Conservation (phyloP, 2,329 filamentous ascomycete species). For the Nothomitra cinnamomea region DNA sequence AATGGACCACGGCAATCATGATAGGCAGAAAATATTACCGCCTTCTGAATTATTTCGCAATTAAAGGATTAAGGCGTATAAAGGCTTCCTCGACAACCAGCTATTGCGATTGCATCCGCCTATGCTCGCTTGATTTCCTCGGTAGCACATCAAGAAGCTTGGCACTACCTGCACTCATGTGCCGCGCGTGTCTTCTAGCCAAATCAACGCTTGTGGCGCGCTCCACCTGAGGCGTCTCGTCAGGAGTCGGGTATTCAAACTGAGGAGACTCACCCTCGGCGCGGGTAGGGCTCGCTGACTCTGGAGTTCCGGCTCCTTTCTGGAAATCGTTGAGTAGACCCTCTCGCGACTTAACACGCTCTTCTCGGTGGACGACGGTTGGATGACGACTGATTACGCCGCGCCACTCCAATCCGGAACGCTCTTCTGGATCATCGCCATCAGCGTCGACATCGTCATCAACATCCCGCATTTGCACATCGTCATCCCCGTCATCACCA, state of each 20-base stretch:
- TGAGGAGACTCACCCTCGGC: conserved; percentile 5
- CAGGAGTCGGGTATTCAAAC: conserved; percentile 1
- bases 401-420: conserved; percentile 25
- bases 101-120: neutral
- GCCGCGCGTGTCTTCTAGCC: conserved; percentile 46
- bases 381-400: conserved; percentile 37
- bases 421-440: conserved; percentile 12
- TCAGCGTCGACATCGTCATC: conserved; percentile 27
- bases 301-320: conserved; percentile 1
- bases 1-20: neutral
- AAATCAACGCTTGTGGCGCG: conserved; percentile 57
- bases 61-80: too few relatives aligned
- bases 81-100: neutral
- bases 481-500: conserved; percentile 27
- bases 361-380: conserved; percentile 44
- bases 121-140: neutral
- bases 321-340: conserved; percentile 38
- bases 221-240: conserved; percentile 26
- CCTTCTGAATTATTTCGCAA: neutral
- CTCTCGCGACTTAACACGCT: conserved; percentile 42
- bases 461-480: conserved; percentile 36
- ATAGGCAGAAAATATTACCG: neutral
- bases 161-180: conserved; percentile 63
- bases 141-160: conserved; percentile 46
- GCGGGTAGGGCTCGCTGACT: neutral